Base-by-base conservation (phyloP, 139 green algal genomes). In the Chlorella sp. region DNA sequence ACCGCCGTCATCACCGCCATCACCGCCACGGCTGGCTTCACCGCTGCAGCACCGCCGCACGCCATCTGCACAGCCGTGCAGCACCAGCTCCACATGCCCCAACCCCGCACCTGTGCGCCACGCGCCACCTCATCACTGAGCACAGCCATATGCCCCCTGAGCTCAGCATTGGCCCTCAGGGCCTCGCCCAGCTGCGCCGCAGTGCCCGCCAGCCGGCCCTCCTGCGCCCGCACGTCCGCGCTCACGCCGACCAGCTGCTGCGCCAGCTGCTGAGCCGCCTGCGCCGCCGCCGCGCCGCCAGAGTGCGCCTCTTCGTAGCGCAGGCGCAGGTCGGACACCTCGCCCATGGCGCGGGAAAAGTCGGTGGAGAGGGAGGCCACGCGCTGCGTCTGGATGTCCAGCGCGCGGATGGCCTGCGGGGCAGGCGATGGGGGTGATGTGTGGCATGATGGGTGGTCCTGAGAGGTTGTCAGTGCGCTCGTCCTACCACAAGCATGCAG, bases 381-480 rank as follows among this genome's bases (percentile, higher is more conserved):
- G 14, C 77, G 71, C 71, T 82, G 77, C 49, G 77, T 73, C 27
- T 72, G 60, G 29, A 82, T 68, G 31, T 82, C 77, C 2, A 71
- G 67, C 23, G 66, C 31, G 23, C 77, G 77, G 33, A 22, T 35
- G 42, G 70, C 55, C 62, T 80, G 42, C 42, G 17, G 42, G n/a
- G n/a, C n/a, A n/a, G n/a, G n/a, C n/a, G n/a, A n/a, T n/a, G n/a
- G n/a, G n/a, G n/a, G n/a, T n/a, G n/a, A n/a, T n/a, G n/a, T n/a
- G n/a, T n/a, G n/a, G n/a, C n/a, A n/a, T n/a, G n/a, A n/a, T n/a
- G n/a, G n/a, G n/a, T n/a, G n/a, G n/a, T n/a, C n/a, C n/a, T n/a
- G n/a, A n/a, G n/a, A n/a, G n/a, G n/a, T n/a, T n/a, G n/a, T n/a
- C n/a, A n/a, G n/a, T n/a, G n/a, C n/a, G n/a, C n/a, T n/a, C n/a